Base-by-base conservation (phyloP, 2,329 filamentous ascomycete species). In the Fusarium sp. region DNA sequence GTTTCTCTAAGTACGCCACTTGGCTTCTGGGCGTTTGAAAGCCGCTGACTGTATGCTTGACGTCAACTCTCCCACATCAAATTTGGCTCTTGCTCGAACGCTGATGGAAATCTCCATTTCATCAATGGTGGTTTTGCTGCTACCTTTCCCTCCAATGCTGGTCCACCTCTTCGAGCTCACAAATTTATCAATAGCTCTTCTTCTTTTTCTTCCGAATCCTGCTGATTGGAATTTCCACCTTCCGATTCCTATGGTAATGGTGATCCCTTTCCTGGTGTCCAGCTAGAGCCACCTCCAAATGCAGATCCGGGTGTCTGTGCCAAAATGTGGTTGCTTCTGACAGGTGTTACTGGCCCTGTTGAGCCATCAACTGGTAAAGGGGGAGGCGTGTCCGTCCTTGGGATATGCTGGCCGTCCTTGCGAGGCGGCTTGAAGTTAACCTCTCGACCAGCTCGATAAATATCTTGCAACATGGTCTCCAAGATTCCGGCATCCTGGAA, bases 401-500 rank as follows among this genome's bases (percentile, higher is more conserved):
- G 81, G 13, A 84, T 78, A 15, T 83, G 81, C 64, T 80, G 76
- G 26, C 83, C 86, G 54, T 86, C 86, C 72, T 82, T 85, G 68
- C 85, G 83, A 39, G 85, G 86, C 47, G 86, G 85, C 71, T 87
- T 87, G 71, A 86, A 88, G 76, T 87, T 86, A 59, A 83, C 83
- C 22, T 86, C 83, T 36, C 84, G 79, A 14, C 85, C 85, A 2
- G 80, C 83, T 33, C 84, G 82, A 82, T 97, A 98, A 13, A 98
- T 94, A 76, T 97, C 94, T 79, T 95, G 91, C 53, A 98, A 87
- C 85, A 96, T 96, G 39, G 90, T 86, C 77, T 96, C 91, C 57
- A 97, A 84, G 9, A 97, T 91, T 0, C 95, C 95, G 1, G 94
- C 94, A 74, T 97, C 94, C 58, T 92, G 86, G 78, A 93, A 98